These are phyloP conservation scores for Phyllosticta ampelicida DNA, from an alignment of 2,329 filamentous ascomycete genomes.

Conservation along the genomic window DNA sequence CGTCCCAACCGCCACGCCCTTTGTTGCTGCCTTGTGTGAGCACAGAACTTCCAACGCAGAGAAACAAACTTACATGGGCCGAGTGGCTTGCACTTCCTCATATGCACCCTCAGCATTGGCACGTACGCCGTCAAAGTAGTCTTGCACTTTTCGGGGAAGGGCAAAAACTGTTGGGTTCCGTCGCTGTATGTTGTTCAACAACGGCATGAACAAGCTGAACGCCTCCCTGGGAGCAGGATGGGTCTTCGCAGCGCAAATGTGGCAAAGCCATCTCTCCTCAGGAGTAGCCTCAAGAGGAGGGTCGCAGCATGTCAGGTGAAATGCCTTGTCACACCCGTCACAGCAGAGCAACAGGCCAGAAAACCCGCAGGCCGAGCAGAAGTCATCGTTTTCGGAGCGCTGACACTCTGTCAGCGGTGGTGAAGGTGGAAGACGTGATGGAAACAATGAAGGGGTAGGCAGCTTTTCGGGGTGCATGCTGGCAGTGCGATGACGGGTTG, in stretches of 20 bases:
- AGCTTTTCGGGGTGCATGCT: constrained; percentile 23
- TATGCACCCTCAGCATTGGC: constrained; percentile 72
- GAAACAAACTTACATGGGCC: constrained; percentile 12
- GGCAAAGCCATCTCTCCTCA: constrained; percentile 61
- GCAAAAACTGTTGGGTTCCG: constrained; percentile 60
- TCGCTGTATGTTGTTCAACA: constrained; percentile 55
- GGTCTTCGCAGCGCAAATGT: constrained; percentile 48
- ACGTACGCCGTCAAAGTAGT: constrained; percentile 68
- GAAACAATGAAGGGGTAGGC: constrained; percentile 10
- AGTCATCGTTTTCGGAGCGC: constrained; percentile 65
- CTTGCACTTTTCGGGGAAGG: constrained; percentile 60
- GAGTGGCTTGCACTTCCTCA: constrained; percentile 43
- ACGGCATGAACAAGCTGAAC: constrained; percentile 46
- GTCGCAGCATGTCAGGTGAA: constrained; percentile 82
- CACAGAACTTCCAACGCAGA: constrained; percentile 7
- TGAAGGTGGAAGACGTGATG: constrained; percentile 18
- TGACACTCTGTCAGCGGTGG: constrained; percentile 30
- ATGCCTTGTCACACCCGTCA: constrained; percentile 81
- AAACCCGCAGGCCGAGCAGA: constrained; percentile 75
- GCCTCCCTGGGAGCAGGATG: constrained; percentile 31
- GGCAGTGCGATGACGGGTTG: constrained; percentile 18
- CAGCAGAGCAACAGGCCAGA: constrained; percentile 84
- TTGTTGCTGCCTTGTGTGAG: constrained; percentile 26
- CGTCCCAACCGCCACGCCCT: constrained; percentile 30
- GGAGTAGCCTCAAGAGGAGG: constrained; percentile 49